Conservation (phyloP, 768 basidiomycete species). For the Russula olivacea region DNA sequence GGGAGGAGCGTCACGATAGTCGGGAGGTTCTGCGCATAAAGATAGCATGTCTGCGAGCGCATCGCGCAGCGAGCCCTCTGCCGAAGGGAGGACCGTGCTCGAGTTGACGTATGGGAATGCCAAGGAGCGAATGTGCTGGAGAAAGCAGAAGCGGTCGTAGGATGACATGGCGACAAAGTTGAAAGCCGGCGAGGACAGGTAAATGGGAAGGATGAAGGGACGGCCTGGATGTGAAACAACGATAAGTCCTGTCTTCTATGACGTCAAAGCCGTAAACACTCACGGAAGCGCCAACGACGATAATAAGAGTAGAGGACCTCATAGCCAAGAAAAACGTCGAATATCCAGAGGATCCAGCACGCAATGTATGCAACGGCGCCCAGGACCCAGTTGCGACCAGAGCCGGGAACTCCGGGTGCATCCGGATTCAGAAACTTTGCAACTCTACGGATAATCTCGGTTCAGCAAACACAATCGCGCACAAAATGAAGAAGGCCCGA, state of each 20-base stretch:
- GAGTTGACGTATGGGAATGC: conserved; percentile 53
- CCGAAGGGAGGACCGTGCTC: conserved; percentile 28
- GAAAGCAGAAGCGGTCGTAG: conserved; percentile 78
- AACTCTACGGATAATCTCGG: conserved; percentile 40
- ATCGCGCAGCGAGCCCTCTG: conserved; percentile 35
- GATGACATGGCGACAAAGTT: conserved; percentile 71
- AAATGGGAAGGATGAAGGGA: conserved; percentile 76
- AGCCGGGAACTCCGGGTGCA: conserved; percentile 60
- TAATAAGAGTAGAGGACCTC: conserved; percentile 70
- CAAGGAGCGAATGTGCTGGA: conserved; percentile 68
- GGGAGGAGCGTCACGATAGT: conserved; percentile 79
- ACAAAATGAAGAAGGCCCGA: too few relatives aligned
- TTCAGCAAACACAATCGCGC: not conserved
- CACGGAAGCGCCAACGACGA: conserved; percentile 73
- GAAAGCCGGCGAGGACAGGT: conserved; percentile 74
- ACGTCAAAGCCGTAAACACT: conserved; percentile 35
- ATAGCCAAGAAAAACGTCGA: conserved; percentile 70
- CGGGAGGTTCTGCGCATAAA: conserved; percentile 79
- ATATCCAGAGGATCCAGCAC: conserved; percentile 70
- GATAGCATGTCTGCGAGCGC: conserved; percentile 79
- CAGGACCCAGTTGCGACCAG: conserved; percentile 78
- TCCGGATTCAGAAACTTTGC: conserved; percentile 67
- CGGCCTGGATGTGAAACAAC: conserved; percentile 51
- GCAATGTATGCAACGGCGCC: conserved; percentile 76
- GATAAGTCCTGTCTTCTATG: not conserved